Evolutionary conservation across 495 filamentous ascomycete genomes (phyloP), one percentile per base, ranked within the genome.

Genomic region (Aspergillus steynii): DNA sequence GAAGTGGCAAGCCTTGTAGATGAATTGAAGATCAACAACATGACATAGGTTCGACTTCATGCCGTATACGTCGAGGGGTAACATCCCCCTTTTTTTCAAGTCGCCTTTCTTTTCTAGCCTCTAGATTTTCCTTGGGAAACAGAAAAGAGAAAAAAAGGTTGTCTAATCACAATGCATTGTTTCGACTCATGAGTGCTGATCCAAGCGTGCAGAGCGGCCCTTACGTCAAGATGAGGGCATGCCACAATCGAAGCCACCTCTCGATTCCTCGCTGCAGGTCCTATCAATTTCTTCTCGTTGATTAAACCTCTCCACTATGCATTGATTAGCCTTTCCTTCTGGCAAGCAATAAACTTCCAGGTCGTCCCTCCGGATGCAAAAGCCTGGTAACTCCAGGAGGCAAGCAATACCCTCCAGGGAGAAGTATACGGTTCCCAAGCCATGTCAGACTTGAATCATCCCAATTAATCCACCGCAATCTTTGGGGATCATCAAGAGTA

Each of bases 1-100:
- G 91, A 96, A 74, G 61, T 91, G 29, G 73, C 81, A 61, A 68
- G 67, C 53, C 74, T 74, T 55, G 71, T 89, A 2, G 77, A 78
- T 61, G 67, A 68, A 28, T 62, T 88, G 58, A 71, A 42, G 37
- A 42, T 42, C 37, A 42, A 42, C 37, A 42, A 42, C 10, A 14
- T 12, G 9, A 42, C 37, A 3, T 42, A 42, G 37, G 37, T 12
- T 42, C 37, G 9, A 42, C 37, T 3, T 32, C 31, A 3, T 42
- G 37, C 37, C 37, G 14, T 42, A 14, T 42, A 14, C 5, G 12
- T 42, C 37, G 37, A 5, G 31, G 31, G 31, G 31, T 34, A 34
- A 42, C 10, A 42, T 42, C 9, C 9, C 14, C 37, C 37, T 42
- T 10, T 42, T 42, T 42, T 42, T 42, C 37, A 42, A 3, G 31